Base-by-base conservation (phyloP, 2,329 filamentous ascomycete species). In the Epichloe gansuensis region DNA sequence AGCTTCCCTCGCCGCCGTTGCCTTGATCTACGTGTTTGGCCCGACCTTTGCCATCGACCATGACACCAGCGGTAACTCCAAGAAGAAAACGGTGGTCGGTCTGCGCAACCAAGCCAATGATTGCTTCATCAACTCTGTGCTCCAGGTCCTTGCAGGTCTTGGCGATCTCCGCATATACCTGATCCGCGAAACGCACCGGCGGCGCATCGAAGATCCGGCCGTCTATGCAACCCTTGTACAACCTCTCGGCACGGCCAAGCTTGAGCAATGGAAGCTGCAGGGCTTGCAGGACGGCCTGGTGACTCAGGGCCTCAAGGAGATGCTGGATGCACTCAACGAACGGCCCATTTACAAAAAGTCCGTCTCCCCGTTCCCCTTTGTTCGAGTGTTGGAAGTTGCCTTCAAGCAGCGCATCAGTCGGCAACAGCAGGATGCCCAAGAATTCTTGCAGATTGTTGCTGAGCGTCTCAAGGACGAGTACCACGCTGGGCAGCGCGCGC, bases 41-140 rank as follows among this genome's bases (percentile, higher is more conserved):
- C 93, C 93, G n/a, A 97, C 90, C 50, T 97, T 91, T 69, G 87
- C 95, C 61, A 84, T 97, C 66, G 91, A 98, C 70, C 82, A 84
- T 64, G 86, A 93, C 52, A 78, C 83, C 55, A 79, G 77, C n/a
- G 43, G 45, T 51, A 71, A 71, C 44, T 71, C 71, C 42, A 82
- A 87, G 60, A 93, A 89, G 69, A 91, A 88, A 64, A 87, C 87
- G 54, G 87, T 94, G 43, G 89, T 97, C 51, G 93, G 93, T 40
- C 76, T 97, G 52, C 75, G 77, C 50, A 98, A 98, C 68, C 83
- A 88, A 8, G 93, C 91, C 59, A 98, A 98, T 69, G 93, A 93
- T 68, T 93, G 87, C 73, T 93, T 91, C 69, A 96, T 97, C 73
- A 98, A 98, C 69, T 95, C 89, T 25, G 86, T 95, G 21, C 79